phyloP scores from a whole-genome alignment of 257 asterid species.

The Gardenia jasminoides region DNA sequence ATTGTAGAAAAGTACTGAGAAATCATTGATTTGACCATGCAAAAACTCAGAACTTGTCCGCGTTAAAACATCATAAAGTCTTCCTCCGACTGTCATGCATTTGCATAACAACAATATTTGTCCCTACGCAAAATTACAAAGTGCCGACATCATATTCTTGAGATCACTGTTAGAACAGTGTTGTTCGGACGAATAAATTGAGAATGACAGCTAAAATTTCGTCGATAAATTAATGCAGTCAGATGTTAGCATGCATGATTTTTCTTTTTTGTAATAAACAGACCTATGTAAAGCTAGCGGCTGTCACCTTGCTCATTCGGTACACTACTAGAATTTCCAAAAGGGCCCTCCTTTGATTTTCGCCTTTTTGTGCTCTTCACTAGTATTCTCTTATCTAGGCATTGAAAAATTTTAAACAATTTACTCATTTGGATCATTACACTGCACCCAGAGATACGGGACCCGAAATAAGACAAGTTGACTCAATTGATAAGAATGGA shows the following conservation, averaged over 20 bases:
- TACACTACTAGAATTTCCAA: not conserved
- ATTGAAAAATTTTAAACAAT: no score
- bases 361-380: no score
- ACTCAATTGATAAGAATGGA: no score
- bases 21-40: not conserved
- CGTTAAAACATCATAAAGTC: not conserved
- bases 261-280: not conserved
- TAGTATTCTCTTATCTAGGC: no score
- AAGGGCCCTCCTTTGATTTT: not conserved
- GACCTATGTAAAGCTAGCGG: not conserved
- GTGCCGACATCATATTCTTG: not conserved
- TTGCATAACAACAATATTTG: not conserved
- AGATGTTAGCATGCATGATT: not conserved
- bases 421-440: no score
- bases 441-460: no score
- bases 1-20: not conserved
- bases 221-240: constrained; percentile 19
- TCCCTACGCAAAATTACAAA: not conserved
- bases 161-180: not conserved
- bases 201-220: constrained; percentile 21
- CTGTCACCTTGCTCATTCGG: not conserved
- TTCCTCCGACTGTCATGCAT: not conserved
- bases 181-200: constrained; percentile 1
- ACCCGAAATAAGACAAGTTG: no score
- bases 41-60: not conserved